Evolutionary conservation across 2,329 filamentous ascomycete genomes (phyloP).

Genomic region (Calonectria ilicicola): DNA sequence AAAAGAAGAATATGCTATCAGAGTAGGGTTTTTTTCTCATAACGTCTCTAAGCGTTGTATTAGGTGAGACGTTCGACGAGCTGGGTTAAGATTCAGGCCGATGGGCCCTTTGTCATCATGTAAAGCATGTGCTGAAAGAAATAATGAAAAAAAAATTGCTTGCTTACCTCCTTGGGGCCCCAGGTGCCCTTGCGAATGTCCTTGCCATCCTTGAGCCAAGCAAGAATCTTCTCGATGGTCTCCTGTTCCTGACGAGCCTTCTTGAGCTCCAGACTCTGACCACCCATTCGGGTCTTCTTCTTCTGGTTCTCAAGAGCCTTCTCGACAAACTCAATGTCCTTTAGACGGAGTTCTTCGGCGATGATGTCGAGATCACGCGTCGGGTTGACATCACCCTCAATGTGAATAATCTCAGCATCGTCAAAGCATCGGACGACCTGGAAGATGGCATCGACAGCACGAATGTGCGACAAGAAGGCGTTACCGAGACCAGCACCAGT

Average conservation of each 20-base stretch:
- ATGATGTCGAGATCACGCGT: constrained; percentile 96
- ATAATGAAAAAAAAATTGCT: constrained; percentile 31
- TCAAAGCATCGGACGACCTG: constrained; percentile 98
- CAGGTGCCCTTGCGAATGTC: constrained; percentile 93
- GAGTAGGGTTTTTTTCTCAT: constrained; percentile 85
- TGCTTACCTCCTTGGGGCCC: constrained; percentile 91
- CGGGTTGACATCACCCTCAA: constrained; percentile 98
- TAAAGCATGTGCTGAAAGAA: constrained; percentile 48
- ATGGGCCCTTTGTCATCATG: constrained; percentile 99
- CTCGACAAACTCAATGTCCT: constrained; percentile 98
- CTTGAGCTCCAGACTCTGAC: constrained; percentile 97
- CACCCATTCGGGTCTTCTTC: constrained; percentile 95
- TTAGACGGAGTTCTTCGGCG: constrained; percentile 93
- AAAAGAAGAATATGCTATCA: constrained; percentile 65
- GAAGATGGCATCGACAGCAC: constrained; percentile 98
- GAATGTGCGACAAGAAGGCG: constrained; percentile 97
- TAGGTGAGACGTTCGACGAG: constrained; percentile 93
- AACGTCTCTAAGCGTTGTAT: constrained; percentile 78
- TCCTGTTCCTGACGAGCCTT: constrained; percentile 95
- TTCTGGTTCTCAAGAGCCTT: constrained; percentile 92
- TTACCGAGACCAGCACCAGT: constrained; percentile 98
- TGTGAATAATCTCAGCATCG: constrained; percentile 99
- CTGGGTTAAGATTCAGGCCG: constrained; percentile 97
- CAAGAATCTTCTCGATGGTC: constrained; percentile 89
- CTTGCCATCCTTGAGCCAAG: constrained; percentile 87